These are phyloP conservation scores for Fusarium keratoplasticum DNA, from an alignment of 2,329 filamentous ascomycete species.

Conservation along the genomic window DNA sequence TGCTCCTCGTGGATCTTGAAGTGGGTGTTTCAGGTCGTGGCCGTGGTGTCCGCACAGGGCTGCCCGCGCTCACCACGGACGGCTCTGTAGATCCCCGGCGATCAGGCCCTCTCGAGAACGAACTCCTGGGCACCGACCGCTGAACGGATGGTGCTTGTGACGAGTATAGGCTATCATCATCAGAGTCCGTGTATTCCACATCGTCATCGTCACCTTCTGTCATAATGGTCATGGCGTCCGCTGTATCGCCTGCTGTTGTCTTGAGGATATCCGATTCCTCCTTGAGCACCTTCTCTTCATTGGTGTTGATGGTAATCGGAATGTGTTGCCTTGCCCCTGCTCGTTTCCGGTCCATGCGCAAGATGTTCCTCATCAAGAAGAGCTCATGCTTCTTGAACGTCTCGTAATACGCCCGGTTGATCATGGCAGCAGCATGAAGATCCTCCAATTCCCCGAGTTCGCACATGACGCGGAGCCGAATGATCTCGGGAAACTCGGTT, in stretches of 20 bases:
- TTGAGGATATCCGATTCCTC: conserved; percentile 47
- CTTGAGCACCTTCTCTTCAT: conserved; percentile 51
- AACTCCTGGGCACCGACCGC: conserved; percentile 27
- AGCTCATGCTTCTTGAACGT: conserved; percentile 60
- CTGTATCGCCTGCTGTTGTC: conserved; percentile 40
- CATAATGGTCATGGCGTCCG: conserved; percentile 46
- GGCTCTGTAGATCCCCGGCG: conserved; percentile 30
- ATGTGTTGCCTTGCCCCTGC: conserved; percentile 30
- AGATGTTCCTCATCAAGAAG: conserved; percentile 51
- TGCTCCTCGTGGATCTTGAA: conserved; percentile 28
- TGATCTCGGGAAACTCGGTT: conserved; percentile 49
- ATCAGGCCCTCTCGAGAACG: conserved; percentile 18
- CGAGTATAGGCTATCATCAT: conserved; percentile 41
- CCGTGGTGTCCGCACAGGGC: conserved; percentile 33
- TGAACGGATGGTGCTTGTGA: conserved; percentile 28
- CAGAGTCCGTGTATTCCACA: conserved; percentile 38
- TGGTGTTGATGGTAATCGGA: conserved; percentile 40
- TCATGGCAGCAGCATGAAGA: conserved; percentile 56
- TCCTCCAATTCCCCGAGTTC: conserved; percentile 55
- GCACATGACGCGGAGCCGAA: conserved; percentile 55
- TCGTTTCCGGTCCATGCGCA: conserved; percentile 45
- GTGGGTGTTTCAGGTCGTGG: conserved; percentile 34
- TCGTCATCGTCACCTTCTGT: conserved; percentile 46
- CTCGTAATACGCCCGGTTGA: conserved; percentile 56
- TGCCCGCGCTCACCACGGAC: conserved; percentile 24